A percentile compares a stretch with the other conserved stretches of the same genome.
Evolutionary conservation across 768 basidiomycete genomes (phyloP).

Genomic region (Mycena metata): DNA sequence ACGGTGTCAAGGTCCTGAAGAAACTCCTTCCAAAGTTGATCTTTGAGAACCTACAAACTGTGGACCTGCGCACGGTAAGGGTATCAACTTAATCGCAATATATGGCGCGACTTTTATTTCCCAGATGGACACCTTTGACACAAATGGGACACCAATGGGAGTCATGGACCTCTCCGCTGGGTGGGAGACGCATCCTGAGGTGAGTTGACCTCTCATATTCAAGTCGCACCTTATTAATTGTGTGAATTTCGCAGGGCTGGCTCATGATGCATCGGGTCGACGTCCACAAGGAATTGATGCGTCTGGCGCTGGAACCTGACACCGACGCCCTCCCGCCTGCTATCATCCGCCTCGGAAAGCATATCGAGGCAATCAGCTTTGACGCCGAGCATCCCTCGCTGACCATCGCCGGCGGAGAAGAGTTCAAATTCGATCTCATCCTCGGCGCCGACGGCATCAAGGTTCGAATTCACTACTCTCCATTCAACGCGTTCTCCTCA

Average conservation of each 20-base stretch:
- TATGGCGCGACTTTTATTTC: background rate
- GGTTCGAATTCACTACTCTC: background rate
- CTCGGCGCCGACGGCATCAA: constrained; percentile 30
- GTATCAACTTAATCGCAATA: too few species aligned
- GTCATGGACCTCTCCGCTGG: constrained; percentile 5
- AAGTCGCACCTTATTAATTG: background rate
- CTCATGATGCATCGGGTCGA: constrained; percentile 33
- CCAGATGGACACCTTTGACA: background rate
- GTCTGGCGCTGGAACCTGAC: constrained; percentile 20
- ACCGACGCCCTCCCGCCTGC: constrained; percentile 2
- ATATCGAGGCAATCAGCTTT: background rate
- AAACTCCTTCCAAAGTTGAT: constrained; percentile 1
- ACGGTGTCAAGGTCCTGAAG: constrained; percentile 16
- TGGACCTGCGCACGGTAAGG: constrained; percentile 9
- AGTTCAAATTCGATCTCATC: constrained; percentile 19
- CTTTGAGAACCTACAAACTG: constrained; percentile 2
- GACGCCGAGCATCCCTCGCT: background rate
- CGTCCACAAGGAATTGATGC: constrained; percentile 31
- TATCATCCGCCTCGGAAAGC: constrained; percentile 8
- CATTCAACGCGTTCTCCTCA: background rate
- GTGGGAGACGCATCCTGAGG: constrained; percentile 1
- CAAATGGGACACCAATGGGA: background rate
- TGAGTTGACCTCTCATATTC: background rate
- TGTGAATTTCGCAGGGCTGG: constrained; percentile 15
- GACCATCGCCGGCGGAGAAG: background rate